Base-by-base conservation (phyloP, 805 yeast genomes). In the Pichia heedii region DNA sequence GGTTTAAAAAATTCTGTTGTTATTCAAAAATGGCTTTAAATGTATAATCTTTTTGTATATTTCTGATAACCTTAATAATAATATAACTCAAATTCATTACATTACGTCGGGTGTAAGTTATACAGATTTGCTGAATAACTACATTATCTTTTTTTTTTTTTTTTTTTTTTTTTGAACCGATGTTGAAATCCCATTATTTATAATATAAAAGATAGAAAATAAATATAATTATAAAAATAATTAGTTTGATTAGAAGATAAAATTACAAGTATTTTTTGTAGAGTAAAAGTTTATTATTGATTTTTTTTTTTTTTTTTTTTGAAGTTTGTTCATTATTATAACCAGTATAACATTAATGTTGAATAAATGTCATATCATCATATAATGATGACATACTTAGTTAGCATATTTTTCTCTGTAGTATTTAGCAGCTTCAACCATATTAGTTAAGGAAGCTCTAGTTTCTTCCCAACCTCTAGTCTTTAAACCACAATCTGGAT, bases 401-500 rank as follows among this genome's bases (percentile, higher is more conserved):
- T 61, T 50, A 42, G 62, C 49, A 60, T 68, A 52, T 57, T 61
- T 53, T 50, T 55, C 61, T 68, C 94, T 85, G 95, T 76, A 90
- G 73, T 77, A 79, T 79, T 93, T 90, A 65, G 97, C 97, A 65
- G 98, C 97, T 57, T 84, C 93, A 68, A 93, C 97, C 98, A 93
- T 93, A 76, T 93, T 85, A 70, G 95, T 85, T 72, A 93, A 82
- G 63, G 95, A 87, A 65, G 81, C 88, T 67, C 74, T 87, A 61
- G 90, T 86, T 80, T 93, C 98, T 60, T 84, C 87, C 98, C 98
- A 93, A 61, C 95, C 96, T 83, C 98, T 89, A 70, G 98, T 93
- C 85, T 93, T 93, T 71, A 93, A 81, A 81, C 98, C 98, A 81
- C 98, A 93, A 77, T 93, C 98, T 65, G 98, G 98, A 94, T 93